A percentile compares a stretch with the other conserved stretches of the same genome.
Conservation (phyloP, 2,329 filamentous ascomycete species). For the Cryoendolithus antarcticus region DNA sequence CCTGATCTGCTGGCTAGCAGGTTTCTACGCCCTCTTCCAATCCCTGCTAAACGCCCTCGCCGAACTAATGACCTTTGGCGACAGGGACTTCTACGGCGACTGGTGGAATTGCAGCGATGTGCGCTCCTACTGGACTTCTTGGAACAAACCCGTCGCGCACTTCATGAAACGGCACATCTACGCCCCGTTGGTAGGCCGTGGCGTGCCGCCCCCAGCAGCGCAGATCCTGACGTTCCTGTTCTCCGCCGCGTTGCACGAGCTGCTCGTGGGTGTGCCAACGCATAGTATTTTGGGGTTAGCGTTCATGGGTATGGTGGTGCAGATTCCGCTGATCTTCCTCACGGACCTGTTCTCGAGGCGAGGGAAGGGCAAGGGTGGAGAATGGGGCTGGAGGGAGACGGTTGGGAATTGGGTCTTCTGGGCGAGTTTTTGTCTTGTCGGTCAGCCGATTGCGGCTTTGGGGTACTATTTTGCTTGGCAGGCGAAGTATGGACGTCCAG, state of each 20-base stretch:
- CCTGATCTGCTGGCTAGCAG: conserved; percentile 90
- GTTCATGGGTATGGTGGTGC: conserved; percentile 85
- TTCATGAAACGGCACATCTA: conserved; percentile 96
- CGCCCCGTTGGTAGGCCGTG: conserved; percentile 72
- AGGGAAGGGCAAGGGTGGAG: conserved; percentile 49
- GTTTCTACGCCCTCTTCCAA: conserved; percentile 95
- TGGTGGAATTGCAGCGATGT: conserved; percentile 95
- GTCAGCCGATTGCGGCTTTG: conserved; percentile 82
- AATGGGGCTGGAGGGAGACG: conserved; percentile 61
- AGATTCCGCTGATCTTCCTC: conserved; percentile 73
- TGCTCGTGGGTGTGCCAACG: conserved; percentile 86
- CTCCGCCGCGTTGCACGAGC: conserved; percentile 79
- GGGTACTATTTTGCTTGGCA: conserved; percentile 99
- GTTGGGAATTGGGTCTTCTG: conserved; percentile 92
- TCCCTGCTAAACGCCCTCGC: conserved; percentile 82
- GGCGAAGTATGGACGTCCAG: conserved; percentile 64
- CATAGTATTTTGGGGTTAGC: conserved; percentile 65
- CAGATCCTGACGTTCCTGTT: conserved; percentile 77
- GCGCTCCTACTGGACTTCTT: conserved; percentile 83
- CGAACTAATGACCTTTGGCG: conserved; percentile 79
- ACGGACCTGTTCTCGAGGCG: conserved; percentile 51
- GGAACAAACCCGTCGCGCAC: conserved; percentile 95
- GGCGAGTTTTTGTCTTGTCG: conserved; percentile 90
- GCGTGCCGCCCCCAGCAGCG: conserved; percentile 58
- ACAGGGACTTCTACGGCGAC: conserved; percentile 88